Percentiles rank a stretch among this genome's conserved stretches.
Conservation (phyloP, 495 filamentous ascomycete genomes). For the Xylaria grammica region DNA sequence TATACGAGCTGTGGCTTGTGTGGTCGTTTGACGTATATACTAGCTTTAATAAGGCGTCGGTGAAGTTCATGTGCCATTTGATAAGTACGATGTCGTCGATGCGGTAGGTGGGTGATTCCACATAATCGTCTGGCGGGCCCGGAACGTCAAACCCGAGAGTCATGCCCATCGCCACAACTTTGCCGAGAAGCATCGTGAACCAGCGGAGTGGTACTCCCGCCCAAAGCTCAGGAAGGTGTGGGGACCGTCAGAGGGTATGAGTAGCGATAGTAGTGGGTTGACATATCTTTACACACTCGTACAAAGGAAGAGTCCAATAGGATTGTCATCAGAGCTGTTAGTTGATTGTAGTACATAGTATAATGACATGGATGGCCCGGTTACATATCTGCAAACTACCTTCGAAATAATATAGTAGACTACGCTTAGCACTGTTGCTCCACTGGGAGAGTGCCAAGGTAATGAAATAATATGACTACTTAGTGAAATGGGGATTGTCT, state of each 20-base stretch:
- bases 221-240: no score
- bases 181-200: conserved; percentile 3
- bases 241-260: no score
- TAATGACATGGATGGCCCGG: no score
- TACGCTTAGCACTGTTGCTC: not conserved
- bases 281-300: not conserved
- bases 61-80: conserved; percentile 4
- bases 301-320: not conserved
- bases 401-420: no score
- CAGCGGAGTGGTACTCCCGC: not conserved
- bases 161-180: not conserved
- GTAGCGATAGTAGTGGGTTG: not conserved
- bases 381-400: no score
- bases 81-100: not conserved
- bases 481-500: no score
- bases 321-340: no score
- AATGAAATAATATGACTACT: no score
- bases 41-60: conserved; percentile 1
- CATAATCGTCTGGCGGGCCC: not conserved
- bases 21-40: not conserved
- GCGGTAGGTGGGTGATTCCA: not conserved
- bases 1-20: not conserved
- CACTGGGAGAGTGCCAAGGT: no score
- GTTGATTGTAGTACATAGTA: no score
- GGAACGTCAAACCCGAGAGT: not conserved